These are phyloP conservation scores for Mychonastes homosphaera DNA, from an alignment of 139 green algal species.

Conservation along the genomic window DNA sequence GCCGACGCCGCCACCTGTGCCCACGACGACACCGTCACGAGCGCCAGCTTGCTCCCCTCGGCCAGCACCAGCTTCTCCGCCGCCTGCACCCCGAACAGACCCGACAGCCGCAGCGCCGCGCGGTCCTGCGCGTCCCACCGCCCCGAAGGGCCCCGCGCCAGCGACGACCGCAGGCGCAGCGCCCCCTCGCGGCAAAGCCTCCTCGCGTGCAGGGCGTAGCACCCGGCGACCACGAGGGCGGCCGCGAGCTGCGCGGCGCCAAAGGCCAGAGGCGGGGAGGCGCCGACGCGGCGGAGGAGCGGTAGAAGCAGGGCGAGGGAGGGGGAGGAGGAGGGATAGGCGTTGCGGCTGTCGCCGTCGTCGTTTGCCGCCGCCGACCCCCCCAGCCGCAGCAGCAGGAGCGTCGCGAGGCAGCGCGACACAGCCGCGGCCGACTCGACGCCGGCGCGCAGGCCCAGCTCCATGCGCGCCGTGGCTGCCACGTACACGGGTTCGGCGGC, in stretches of 20 bases:
- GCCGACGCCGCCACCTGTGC: background rate
- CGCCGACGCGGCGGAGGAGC: too few species aligned
- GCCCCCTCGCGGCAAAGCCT: background rate
- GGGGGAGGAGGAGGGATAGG: background rate
- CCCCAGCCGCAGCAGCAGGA: constrained; percentile 34
- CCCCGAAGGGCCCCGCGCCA: background rate
- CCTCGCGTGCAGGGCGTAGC: constrained; percentile 20
- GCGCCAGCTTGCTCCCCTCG: constrained; percentile 67
- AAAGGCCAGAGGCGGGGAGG: constrained; percentile 39
- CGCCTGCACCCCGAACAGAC: constrained; percentile 31
- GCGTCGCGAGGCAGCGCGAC: constrained; percentile 31
- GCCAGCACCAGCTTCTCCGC: constrained; percentile 73
- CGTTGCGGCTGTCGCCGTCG: background rate
- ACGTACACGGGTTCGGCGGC: constrained; percentile 64
- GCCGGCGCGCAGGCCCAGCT: constrained; percentile 43
- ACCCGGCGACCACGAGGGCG: constrained; percentile 26
- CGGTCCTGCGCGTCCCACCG: constrained; percentile 19
- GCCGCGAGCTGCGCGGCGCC: constrained; percentile 43
- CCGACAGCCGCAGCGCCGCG: constrained; percentile 14
- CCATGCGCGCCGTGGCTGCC: constrained; percentile 43
- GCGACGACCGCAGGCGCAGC: background rate
- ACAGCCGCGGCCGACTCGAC: constrained; percentile 49
- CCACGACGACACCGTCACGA: constrained; percentile 10
- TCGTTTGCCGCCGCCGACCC: background rate
- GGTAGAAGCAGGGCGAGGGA: too few species aligned